Base-by-base conservation (phyloP, 805 yeast genomes). In the Phaffomyces antillensis region DNA sequence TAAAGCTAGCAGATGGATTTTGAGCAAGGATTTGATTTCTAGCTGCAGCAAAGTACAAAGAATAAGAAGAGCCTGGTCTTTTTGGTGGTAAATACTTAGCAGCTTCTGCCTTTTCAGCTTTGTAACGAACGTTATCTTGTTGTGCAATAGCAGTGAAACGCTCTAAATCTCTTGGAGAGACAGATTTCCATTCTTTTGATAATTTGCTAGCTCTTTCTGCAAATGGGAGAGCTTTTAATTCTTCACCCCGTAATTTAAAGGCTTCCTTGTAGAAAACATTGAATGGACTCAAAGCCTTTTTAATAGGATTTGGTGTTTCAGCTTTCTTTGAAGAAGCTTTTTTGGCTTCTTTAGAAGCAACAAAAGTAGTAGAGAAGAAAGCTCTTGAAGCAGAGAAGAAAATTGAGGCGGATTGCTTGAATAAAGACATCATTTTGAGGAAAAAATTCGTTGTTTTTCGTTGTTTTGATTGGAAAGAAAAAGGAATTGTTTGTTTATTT, bases 51-150 rank as follows among this genome's bases (percentile, higher is more conserved):
- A 39, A 43, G 53, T 49, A 58, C 18, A 43, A 31, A 15, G 56
- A 16, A 39, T 51, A 58, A 2, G 47, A 34, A 9, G 41, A 43
- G 7, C 43, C 23, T 36, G 59, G 59, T 49, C 52, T 54, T 49
- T 58, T 58, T 48, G 62, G 60, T 25, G 56, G 54, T 2, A 41
- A 43, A n/a, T 45, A 40, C 37, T 42, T 41, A n/a, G 41, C 44
- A 16, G 46, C 52, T 11, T 40, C 42, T 3, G 45, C 51, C 41
- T 49, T 47, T 25, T 55, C 58, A 25, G 41, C 26, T 7, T 33
- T 36, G 25, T 39, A 51, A 37, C 57, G 48, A 36, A 39, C 32
- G 16, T 43, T 36, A 25, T 56, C 60, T 18, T 41, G 36, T 18
- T 46, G 49, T 34, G 49, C 46, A 28, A 40, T n/a, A 1, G 39